Evolutionary conservation across 805 yeast species (phyloP), one percentile per base, ranked within the genome.

Genomic region (Candida montana): DNA sequence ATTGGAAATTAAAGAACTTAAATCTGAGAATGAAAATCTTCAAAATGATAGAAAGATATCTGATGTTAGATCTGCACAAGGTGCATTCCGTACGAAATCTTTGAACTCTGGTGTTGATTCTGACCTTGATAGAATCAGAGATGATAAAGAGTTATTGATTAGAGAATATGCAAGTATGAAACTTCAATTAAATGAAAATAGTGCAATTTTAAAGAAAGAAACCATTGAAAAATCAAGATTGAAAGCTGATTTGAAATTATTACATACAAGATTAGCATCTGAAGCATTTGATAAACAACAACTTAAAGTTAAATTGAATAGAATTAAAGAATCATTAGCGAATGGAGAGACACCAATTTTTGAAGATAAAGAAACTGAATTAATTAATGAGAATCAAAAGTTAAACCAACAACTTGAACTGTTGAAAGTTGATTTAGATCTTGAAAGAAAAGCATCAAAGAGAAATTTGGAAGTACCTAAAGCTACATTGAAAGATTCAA

Each of bases 261-360:
- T 84, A 12, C 83, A 81, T 49, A 74, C 81, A 2, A 70, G 85
- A 50, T 57, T 79, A n/a, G 81, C 83, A 2, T 69, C 81, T n/a
- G 81, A 79, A 37, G 69, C 80, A 7, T 75, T 75, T 47, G 83
- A 78, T 41, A 75, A 71, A 45, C 78, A 74, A 52, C 74, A 63
- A 38, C 54, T 69, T 46, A 67, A 62, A 34, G 69, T 72, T 11
- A 70, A 69, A 33, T 40, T 76, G 5, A 63, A 64, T 26, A 69
- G 64, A 32, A 39, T 71, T 23, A 61, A 57, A 30, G 37, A 29
- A 5, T 37, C 49, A 8, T 12, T 43, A 10, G 26, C 36, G 48
- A 59, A 44, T 44, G 61, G 23, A 39, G 64, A 7, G 37, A 52
- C 20, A 39, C 61, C 31, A 52, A 54, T 38, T 47, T 21, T 54